Percentiles rank a stretch among this genome's conserved stretches.
Conservation (phyloP, 2,329 filamentous ascomycete species). For the Penicillium decumbens region DNA sequence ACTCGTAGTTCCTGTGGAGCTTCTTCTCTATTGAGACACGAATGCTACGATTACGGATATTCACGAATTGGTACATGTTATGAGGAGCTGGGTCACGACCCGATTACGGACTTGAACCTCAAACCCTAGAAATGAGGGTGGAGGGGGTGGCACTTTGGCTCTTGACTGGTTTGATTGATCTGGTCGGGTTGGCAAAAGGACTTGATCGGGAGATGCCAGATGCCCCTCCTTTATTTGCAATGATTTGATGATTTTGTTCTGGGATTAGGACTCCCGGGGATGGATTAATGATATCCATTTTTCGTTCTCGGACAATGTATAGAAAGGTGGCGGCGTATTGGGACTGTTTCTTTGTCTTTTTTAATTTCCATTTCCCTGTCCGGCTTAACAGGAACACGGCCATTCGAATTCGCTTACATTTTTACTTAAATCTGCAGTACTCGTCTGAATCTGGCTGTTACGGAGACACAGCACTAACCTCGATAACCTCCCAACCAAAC, state of each 20-base stretch:
- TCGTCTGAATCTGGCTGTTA: background rate
- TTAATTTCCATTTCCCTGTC: background rate
- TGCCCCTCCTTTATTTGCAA: background rate
- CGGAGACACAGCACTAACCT: background rate
- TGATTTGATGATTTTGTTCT: background rate
- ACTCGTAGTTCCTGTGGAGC: conserved; percentile 10
- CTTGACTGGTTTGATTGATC: conserved; percentile 1
- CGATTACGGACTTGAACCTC: background rate
- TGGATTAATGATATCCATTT: background rate
- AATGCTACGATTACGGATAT: conserved; percentile 10
- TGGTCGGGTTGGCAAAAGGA: conserved; percentile 9
- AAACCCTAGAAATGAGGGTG: background rate
- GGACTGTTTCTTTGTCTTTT: background rate
- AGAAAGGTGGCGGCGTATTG: background rate
- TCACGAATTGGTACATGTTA: background rate
- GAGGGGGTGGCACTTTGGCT: background rate
- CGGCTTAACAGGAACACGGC: background rate
- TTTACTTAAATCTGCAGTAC: background rate
- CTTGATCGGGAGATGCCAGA: conserved; percentile 3
- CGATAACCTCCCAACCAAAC: background rate
- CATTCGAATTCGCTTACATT: background rate
- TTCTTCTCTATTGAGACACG: background rate
- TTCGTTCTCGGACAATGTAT: background rate
- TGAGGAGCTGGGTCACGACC: too few species aligned
- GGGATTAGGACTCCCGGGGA: background rate